phyloP scores from a whole-genome alignment of 805 yeast genomes.

The Millerago galiae region DNA sequence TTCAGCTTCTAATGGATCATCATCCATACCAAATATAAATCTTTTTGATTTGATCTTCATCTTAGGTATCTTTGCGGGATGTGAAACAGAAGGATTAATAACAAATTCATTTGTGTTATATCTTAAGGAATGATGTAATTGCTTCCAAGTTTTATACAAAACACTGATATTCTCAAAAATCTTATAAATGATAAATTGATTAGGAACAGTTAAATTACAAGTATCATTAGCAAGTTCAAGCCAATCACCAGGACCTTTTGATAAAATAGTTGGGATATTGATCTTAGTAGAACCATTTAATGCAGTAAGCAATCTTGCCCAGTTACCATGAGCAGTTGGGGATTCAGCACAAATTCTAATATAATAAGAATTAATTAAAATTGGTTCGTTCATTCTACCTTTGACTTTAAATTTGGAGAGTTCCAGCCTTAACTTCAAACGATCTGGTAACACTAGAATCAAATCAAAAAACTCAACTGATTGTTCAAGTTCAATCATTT shows the following conservation, averaged over 20 bases:
- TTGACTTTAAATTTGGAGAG: constrained; percentile 23
- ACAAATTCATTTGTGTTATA: constrained; percentile 32
- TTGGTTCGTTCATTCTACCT: constrained; percentile 17
- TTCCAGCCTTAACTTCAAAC: constrained; percentile 44
- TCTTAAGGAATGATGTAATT: constrained; percentile 45
- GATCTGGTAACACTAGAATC: constrained; percentile 37
- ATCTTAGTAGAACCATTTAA: constrained; percentile 27
- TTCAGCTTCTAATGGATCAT: constrained; percentile 84
- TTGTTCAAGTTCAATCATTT: constrained; percentile 19
- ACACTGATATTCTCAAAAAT: constrained; percentile 77
- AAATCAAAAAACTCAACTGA: constrained; percentile 20
- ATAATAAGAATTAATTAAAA: constrained; percentile 26
- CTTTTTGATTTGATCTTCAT: constrained; percentile 49
- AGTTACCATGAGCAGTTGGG: constrained; percentile 37
- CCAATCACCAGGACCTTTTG: constrained; percentile 26
- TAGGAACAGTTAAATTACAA: constrained; percentile 57
- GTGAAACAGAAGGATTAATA: constrained; percentile 33
- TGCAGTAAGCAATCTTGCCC: constrained; percentile 43
- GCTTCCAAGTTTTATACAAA: constrained; percentile 57
- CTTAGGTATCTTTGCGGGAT: constrained; percentile 46
- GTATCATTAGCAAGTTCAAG: constrained; percentile 33
- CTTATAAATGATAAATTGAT: constrained; percentile 65
- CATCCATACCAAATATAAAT: constrained; percentile 65
- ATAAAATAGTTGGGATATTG: constrained; percentile 26
- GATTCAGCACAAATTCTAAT: constrained; percentile 46